Evolutionary conservation across 306 rosid species (phyloP).

Genomic region (Bauhinia variegata): DNA sequence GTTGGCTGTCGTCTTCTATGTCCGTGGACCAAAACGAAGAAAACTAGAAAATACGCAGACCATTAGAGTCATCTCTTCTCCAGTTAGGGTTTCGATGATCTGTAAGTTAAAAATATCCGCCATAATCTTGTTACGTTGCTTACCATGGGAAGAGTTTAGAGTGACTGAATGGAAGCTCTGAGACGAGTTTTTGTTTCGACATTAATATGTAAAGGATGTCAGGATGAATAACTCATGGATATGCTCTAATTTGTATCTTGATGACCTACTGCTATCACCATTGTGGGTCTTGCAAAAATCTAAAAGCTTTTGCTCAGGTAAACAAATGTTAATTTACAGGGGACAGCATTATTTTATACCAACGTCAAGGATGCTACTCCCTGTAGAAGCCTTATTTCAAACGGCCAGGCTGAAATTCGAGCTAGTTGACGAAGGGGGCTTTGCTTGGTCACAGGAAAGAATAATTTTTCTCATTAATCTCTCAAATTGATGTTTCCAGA

Average conservation of each 20-base stretch:
- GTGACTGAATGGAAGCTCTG: neutral
- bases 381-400: neutral
- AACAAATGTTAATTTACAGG: constrained; percentile 3
- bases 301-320: neutral
- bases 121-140: neutral
- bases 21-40: too few species aligned
- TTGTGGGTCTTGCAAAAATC: neutral
- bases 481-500: neutral
- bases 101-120: neutral
- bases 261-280: neutral
- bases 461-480: neutral
- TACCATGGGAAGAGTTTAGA: neutral
- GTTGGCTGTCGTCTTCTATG: too few species aligned
- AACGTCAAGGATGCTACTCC: neutral
- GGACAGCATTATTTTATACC: neutral
- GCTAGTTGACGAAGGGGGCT: neutral
- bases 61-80: too few species aligned
- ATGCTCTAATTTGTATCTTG: neutral
- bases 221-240: neutral
- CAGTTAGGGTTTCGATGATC: neutral
- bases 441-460: neutral
- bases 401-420: neutral
- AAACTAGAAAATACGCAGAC: too few species aligned
- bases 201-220: neutral
- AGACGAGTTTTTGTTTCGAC: neutral